Evolutionary conservation across 228 moss, liverwort and hornwort species (phyloP).

Genomic region (Sphagnum magellanicum): DNA sequence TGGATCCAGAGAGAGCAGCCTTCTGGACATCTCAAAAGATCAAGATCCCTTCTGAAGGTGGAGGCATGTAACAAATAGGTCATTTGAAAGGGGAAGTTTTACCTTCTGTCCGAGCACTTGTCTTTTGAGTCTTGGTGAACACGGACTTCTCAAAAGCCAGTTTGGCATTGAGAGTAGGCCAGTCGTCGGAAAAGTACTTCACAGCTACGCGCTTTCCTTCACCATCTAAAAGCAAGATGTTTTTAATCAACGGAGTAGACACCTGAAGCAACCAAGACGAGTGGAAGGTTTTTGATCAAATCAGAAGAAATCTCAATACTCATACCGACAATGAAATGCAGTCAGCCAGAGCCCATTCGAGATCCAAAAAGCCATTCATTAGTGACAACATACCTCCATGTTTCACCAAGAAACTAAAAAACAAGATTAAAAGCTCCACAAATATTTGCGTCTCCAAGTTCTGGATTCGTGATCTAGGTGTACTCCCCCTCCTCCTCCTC

Average conservation of each 20-base stretch:
- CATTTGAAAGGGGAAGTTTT: not conserved
- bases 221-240: slow-evolving; percentile 77
- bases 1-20: not conserved
- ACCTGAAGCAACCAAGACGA: slow-evolving; percentile 26
- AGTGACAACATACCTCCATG: too few species aligned
- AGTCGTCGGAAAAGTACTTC: slow-evolving; percentile 93
- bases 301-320: too few species aligned
- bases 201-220: slow-evolving; percentile 97
- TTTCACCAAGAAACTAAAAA: too few species aligned
- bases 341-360: too few species aligned
- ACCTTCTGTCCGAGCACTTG: slow-evolving; percentile 94
- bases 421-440: too few species aligned
- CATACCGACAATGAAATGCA: too few species aligned
- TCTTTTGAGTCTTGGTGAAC: slow-evolving; percentile 88
- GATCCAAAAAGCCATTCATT: too few species aligned
- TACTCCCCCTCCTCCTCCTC: too few species aligned
- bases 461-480: too few species aligned
- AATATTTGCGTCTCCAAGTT: too few species aligned
- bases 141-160: slow-evolving; percentile 91
- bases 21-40: not conserved
- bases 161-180: slow-evolving; percentile 76
- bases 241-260: slow-evolving; percentile 89
- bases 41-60: not conserved
- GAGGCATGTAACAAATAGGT: not conserved
- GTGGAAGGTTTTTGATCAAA: not conserved